Conservation (phyloP, 2,329 filamentous ascomycete genomes). For the Zymoseptoria tritici region DNA sequence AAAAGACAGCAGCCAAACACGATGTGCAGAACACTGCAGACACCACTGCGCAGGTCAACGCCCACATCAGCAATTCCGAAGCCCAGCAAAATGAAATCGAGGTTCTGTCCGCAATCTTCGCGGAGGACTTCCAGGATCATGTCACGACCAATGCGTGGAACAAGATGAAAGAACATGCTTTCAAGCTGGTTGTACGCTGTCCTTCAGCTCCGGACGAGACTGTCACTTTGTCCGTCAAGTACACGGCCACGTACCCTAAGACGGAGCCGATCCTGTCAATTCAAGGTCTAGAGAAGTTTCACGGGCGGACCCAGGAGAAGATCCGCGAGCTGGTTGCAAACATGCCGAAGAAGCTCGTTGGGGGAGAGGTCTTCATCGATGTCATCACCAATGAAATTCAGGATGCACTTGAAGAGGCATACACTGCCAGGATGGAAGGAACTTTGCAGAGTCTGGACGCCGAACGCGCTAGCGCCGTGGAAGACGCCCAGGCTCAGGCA, state of each 20-base stretch:
- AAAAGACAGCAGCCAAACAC: conserved; percentile 16
- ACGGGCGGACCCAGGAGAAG: conserved; percentile 63
- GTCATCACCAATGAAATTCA: conserved; percentile 54
- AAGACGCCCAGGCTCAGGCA: conserved; percentile 51
- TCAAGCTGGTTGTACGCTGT: conserved; percentile 71
- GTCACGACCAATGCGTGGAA: conserved; percentile 67
- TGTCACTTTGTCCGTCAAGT: conserved; percentile 65
- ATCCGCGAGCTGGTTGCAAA: conserved; percentile 62
- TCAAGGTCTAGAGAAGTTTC: conserved; percentile 57
- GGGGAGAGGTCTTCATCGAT: conserved; percentile 56
- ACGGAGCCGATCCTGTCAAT: conserved; percentile 66
- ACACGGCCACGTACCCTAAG: conserved; percentile 89
- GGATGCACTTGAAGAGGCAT: conserved; percentile 78
- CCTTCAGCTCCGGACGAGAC: conserved; percentile 64
- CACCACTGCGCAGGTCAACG: conserved; percentile 3
- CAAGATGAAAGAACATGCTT: conserved; percentile 70
- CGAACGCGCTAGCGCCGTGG: conserved; percentile 77
- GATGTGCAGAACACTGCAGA: conserved; percentile 19
- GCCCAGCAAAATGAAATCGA: conserved; percentile 83
- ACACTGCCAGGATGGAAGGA: conserved; percentile 63
- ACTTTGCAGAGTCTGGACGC: conserved; percentile 81
- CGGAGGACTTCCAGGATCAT: conserved; percentile 75
- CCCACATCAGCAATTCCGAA: conserved; percentile 63
- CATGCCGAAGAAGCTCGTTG: conserved; percentile 57
- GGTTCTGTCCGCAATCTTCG: conserved; percentile 79